Evolutionary conservation across 257 asterid species (phyloP).

Genomic region (Pogostemon cablin): DNA sequence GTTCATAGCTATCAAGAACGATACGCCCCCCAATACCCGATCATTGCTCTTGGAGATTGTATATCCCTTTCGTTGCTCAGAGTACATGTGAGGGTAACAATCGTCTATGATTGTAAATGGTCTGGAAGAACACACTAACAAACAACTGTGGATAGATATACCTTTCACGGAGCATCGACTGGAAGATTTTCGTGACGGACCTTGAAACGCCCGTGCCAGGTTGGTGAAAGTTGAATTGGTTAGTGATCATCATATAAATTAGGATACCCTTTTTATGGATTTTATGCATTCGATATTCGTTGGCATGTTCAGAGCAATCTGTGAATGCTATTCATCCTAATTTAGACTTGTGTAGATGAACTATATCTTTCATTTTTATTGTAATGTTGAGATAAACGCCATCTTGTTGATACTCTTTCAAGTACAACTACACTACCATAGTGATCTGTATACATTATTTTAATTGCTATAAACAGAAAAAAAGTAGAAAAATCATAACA

Average conservation of each 20-base stretch:
- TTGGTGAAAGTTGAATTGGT: too few species aligned
- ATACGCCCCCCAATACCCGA: background rate
- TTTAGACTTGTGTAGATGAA: background rate
- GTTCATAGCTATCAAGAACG: slow-evolving; percentile 17
- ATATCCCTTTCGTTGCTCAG: background rate
- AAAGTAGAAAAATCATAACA: background rate
- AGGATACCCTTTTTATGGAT: too few species aligned
- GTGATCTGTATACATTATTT: slow-evolving; percentile 1
- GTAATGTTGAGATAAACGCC: background rate
- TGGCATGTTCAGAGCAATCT: background rate
- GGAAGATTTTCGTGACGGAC: too few species aligned
- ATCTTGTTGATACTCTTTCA: background rate
- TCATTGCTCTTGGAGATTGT: background rate
- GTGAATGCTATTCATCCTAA: background rate
- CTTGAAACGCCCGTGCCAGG: too few species aligned
- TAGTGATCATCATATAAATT: too few species aligned
- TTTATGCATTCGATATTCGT: background rate
- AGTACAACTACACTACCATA: background rate
- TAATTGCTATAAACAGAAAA: background rate
- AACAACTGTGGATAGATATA: too few species aligned
- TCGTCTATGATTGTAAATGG: too few species aligned
- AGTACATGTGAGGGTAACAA: background rate
- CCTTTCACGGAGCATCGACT: too few species aligned
- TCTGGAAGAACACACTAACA: too few species aligned
- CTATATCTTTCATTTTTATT: background rate